Evolutionary conservation across 2,329 filamentous ascomycete species (phyloP), one percentile per base, ranked within the genome.

Genomic region (Calcarisporium arbuscula): DNA sequence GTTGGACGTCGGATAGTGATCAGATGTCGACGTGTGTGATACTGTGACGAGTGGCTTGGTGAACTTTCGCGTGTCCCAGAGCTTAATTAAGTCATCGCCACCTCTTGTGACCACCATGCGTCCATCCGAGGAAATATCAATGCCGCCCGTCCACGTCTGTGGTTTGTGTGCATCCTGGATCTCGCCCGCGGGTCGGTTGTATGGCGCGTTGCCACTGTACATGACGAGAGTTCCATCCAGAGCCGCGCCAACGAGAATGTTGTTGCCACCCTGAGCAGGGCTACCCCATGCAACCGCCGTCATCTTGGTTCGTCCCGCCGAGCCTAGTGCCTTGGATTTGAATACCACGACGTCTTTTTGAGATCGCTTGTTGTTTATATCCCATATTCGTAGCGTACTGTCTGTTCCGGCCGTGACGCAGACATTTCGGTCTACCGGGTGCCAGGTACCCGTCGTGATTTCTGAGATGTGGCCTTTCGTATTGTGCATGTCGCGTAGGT

Each of bases 31-130:
- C 2, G 75, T 61, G 58, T 95, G 88, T 6, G 80, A 66, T 12
- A 86, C 77, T 2, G 80, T 85, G 30, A 87, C 85, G 11, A 98
- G 73, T 5, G 92, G 87, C 38, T 82, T 72, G 56, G 92, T 96
- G 69, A 98, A 94, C 53, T 95, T 96, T 39, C 92, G 79, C 4
- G 82, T 94, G 56, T 98, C 92, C 92, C 92, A 98, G 3, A 95
- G 71, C 63, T 96, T 96, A 60, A 98, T 90, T 3, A 84, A 74
- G 53, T 94, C 79, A 59, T 98, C 92, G 32, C 89, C 90, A 36
- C 92, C 92, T 47, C 88, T 74, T 1, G 88, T 95, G 7, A 95
- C 82, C 4, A 96, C 78, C 65, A 95, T 82, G 39, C 90, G 77
- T 8, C 92, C 92, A 56, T 96, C 92, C 1, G 80, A 69, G 46